Evolutionary conservation across 2,329 filamentous ascomycete species (phyloP), one percentile per base, ranked within the genome.

Genomic region (Phyllosticta capitalensis): DNA sequence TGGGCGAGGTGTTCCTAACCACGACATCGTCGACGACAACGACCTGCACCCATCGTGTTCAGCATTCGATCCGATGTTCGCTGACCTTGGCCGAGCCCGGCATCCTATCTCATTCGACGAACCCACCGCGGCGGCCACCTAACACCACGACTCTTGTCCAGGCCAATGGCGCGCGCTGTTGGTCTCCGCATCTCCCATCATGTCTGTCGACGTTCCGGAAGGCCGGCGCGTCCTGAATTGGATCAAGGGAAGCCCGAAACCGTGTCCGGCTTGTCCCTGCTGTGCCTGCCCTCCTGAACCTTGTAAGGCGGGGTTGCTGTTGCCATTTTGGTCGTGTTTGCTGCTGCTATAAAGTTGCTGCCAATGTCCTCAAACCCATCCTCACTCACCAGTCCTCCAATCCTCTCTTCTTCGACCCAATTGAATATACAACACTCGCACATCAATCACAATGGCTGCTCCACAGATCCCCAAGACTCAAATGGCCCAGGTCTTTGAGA

Each of bases 401-500:
- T 53, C 33, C 28, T 33, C 9, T 52, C 33, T 10, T 20, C 30
- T 9, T 33, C 21, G 26, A 20, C 22, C 52, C 24, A 30, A 26
- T 45, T 19, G 17, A 12, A 9, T 10, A 51, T 9, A 9, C 17
- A 22, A 9, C 17, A 22, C 48, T 54, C 28, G n/a, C 24, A 56
- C 17, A 52, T 48, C 53, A 49, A 2, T 38, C 69, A 70, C 26
- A 56, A 81, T 81, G 78, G 69, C 78, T 59, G 58, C 58, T 51
- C 66, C 69, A 61, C 67, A 83, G 59, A 83, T 96, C 69, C 92
- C 92, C 61, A 83, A 81, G 55, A 86, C 86, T 75, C 92, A 97
- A 80, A 95, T 88, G 90, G 92, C 92, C 56, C 89, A 94, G 76
- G 89, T 97, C 67, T 81, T 94, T 67, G 89, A 95, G 76, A 83